Evolutionary conservation across 352 stramenopile genomes (phyloP), one percentile per base, ranked within the genome.

Genomic region (Pythium grandisporangium): DNA sequence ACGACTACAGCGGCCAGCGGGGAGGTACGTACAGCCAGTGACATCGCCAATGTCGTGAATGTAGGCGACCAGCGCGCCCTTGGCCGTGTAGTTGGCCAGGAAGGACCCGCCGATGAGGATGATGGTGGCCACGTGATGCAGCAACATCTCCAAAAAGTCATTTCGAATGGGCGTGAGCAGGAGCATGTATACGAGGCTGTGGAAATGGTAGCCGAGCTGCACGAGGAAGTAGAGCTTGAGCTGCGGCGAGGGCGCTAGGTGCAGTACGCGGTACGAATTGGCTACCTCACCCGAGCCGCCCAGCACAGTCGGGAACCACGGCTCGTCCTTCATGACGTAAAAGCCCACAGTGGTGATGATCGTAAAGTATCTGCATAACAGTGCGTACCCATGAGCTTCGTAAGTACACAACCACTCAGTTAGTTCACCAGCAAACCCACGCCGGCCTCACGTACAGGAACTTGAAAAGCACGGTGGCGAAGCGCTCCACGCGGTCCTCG

Each of bases 401-500:
- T 32, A 32, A 8, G 20, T n/a, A 35, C 27, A 39, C 38, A 30
- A 8, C 37, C 10, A 32, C 27, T 32, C 10, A 32, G 10, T 8
- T 14, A 32, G 8, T 32, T 8, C 27, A 32, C 25, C 24, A 25
- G 34, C 27, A 23, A 51, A 26, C 36, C 27, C 10, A 32, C 27
- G 10, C 10, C 8, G 10, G 27, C 27, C 40, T 14, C 22, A 60
- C 65, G 42, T 22, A 80, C 66, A 77, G 47, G 30, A 85, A 59
- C 51, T 85, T 85, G 55, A 85, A 85, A n/a, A 83, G 34, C 41
- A 85, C 70, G 22, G 66, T 80, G 12, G 69, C 55, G 42, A 85
- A 85, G 43, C 72, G 72, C 42, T 81, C 62, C 26, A 85, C 58
- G 45, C 69, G 72, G 24, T 69, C 56, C 30, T 69, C 56, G 20